Evolutionary conservation across 352 stramenopile species (phyloP).

Genomic region (Phytophthora colocasiae): DNA sequence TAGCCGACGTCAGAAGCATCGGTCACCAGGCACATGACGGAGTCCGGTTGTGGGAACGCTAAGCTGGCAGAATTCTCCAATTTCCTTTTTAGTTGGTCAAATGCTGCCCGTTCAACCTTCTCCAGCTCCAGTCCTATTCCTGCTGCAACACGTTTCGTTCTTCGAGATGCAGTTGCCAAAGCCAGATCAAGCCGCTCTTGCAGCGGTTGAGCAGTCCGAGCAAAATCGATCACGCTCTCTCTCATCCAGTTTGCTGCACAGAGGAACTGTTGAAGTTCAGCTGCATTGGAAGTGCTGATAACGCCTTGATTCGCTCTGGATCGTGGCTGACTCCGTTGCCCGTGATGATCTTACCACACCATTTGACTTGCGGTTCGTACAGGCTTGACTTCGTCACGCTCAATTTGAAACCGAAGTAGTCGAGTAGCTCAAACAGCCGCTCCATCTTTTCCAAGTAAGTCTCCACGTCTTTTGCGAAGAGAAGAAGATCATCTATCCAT

Average conservation of each 20-base stretch:
- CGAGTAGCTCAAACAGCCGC: neutral
- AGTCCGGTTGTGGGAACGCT: neutral
- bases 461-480: too few relatives aligned
- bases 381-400: slow-evolving; percentile 30
- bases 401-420: slow-evolving; percentile 35
- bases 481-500: too few relatives aligned
- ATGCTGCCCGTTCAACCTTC: neutral
- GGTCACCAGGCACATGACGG: neutral
- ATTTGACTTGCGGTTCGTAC: slow-evolving; percentile 20
- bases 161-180: neutral
- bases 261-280: neutral
- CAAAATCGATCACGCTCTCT: slow-evolving; percentile 8
- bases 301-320: neutral
- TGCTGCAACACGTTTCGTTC: neutral
- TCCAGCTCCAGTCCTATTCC: neutral
- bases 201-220: neutral
- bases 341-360: slow-evolving; percentile 28
- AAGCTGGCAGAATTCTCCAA: neutral
- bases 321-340: slow-evolving; percentile 6
- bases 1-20: neutral
- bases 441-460: too few relatives aligned
- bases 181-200: slow-evolving; percentile 1
- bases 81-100: neutral
- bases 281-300: neutral
- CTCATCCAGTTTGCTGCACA: slow-evolving; percentile 23